phyloP scores from a whole-genome alignment of 805 yeast genomes.

The Metschnikowia arizonensis region DNA sequence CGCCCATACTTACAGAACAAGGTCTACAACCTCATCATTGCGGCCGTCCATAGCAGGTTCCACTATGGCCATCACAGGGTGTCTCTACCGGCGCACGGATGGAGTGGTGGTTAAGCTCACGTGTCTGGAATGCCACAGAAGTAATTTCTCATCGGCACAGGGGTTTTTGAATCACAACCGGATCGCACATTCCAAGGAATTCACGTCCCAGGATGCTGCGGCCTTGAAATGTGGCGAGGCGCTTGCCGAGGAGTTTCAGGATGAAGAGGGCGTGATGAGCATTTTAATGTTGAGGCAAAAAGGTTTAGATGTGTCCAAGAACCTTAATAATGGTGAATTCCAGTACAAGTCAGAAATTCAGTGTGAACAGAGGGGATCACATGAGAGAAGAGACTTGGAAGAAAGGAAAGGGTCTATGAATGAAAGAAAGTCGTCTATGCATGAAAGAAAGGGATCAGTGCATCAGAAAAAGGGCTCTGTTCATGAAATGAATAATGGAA shows the following conservation, averaged over 20 bases:
- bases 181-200: constrained; percentile 68
- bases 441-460: neutral
- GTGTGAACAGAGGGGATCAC: neutral
- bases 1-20: constrained; percentile 39
- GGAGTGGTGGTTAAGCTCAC: constrained; percentile 65
- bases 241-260: constrained; percentile 53
- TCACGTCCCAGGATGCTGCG: constrained; percentile 69
- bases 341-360: constrained; percentile 19
- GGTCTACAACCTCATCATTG: constrained; percentile 50
- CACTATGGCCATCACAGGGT: constrained; percentile 31
- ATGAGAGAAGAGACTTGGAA: neutral
- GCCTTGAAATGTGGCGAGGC: constrained; percentile 63
- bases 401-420: too few relatives aligned
- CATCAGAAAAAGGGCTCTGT: neutral
- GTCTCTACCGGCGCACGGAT: constrained; percentile 64
- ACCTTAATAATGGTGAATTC: constrained; percentile 36
- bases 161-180: constrained; percentile 77
- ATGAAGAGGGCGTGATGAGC: constrained; percentile 44
- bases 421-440: neutral
- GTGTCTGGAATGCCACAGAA: constrained; percentile 63
- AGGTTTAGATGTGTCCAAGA: constrained; percentile 40
- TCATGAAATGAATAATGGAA: neutral
- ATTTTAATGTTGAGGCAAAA: constrained; percentile 32
- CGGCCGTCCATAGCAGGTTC: constrained; percentile 40
- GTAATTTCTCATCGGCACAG: constrained; percentile 73